These are phyloP conservation scores for Argentina anserina DNA, from an alignment of 306 rosid species.

Conservation along the genomic window DNA sequence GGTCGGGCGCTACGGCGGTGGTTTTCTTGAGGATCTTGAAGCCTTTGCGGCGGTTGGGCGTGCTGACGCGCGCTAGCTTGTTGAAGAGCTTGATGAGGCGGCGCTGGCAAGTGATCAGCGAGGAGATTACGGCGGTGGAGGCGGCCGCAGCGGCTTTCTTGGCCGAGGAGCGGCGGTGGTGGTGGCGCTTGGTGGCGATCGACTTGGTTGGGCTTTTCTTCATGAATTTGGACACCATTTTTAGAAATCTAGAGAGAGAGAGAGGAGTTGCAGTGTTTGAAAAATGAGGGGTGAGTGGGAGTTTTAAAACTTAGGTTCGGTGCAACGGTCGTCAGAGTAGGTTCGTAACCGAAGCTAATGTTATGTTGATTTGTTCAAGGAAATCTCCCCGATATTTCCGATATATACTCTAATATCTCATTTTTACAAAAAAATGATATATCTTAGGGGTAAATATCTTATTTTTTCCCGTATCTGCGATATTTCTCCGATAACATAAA, in stretches of 20 bases:
- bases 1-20: neutral
- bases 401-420: no score
- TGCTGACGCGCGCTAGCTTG: conserved; percentile 46
- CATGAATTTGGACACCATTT: neutral
- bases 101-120: conserved; percentile 55
- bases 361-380: no score
- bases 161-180: conserved; percentile 51
- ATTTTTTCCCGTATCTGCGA: no score
- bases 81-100: conserved; percentile 70
- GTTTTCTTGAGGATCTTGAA: conserved; percentile 58
- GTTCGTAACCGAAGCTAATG: conserved; percentile 60
- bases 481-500: no score
- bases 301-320: conserved; percentile 58
- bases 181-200: conserved; percentile 35
- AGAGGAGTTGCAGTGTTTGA: neutral
- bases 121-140: conserved; percentile 49
- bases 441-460: no score
- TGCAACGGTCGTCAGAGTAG: conserved; percentile 62
- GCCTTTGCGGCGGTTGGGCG: conserved; percentile 40
- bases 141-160: conserved; percentile 42
- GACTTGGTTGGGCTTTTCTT: conserved; percentile 28
- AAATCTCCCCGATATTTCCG: no score
- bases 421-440: no score
- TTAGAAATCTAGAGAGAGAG: conserved; percentile 8
- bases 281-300: neutral